These are phyloP conservation scores for Cyberlindnera mycetangii DNA, from an alignment of 805 yeast species.

Conservation along the genomic window DNA sequence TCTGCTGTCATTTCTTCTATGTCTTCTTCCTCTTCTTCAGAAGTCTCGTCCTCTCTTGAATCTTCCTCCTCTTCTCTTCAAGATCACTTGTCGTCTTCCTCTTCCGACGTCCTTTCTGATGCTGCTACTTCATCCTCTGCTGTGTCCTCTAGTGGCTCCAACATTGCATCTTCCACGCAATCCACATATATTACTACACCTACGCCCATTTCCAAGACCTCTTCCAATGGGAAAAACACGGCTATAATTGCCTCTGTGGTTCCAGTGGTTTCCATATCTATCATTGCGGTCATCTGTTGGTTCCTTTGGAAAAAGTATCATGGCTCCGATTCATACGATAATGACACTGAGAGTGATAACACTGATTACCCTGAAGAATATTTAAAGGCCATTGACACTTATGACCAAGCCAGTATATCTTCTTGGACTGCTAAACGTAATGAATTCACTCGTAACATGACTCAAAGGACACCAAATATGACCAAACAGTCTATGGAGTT, in stretches of 20 bases:
- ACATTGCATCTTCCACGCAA: background rate
- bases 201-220: background rate
- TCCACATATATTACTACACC: background rate
- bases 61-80: background rate
- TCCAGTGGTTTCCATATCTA: slow-evolving; percentile 17
- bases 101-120: too few species aligned
- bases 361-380: slow-evolving; percentile 17
- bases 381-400: slow-evolving; percentile 19
- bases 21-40: background rate
- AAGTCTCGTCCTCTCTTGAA: background rate
- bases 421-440: slow-evolving; percentile 27
- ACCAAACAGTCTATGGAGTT: background rate
- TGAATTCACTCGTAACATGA: slow-evolving; percentile 17
- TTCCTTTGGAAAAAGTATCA: slow-evolving; percentile 17
- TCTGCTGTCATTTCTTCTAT: background rate
- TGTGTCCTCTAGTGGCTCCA: background rate
- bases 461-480: slow-evolving; percentile 2
- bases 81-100: too few species aligned
- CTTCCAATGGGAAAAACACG: background rate
- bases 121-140: background rate
- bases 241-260: slow-evolving; percentile 28
- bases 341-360: slow-evolving; percentile 5
- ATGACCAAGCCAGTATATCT: slow-evolving; percentile 25
- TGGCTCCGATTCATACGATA: slow-evolving; percentile 4
- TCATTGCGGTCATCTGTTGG: slow-evolving; percentile 10